A percentile compares a stretch with the other conserved stretches of the same genome.
phyloP scores from a whole-genome alignment of 192 early-diverging fungal species.

The Coemansia sp. region DNA sequence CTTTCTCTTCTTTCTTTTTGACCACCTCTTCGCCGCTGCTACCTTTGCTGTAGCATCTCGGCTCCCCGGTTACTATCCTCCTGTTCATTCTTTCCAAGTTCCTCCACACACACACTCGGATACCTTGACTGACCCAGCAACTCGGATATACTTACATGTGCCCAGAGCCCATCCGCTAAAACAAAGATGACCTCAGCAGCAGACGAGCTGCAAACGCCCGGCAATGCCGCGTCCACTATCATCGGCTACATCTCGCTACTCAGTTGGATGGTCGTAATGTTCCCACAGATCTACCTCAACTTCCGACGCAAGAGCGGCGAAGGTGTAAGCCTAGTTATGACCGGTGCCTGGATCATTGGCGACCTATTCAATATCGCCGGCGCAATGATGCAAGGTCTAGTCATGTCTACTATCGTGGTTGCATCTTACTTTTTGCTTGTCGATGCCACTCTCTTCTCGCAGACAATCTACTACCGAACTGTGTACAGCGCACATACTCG shows the following conservation, averaged over 20 bases:
- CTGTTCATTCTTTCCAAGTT: not conserved
- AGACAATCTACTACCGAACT: slow-evolving; percentile 68
- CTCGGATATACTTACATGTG: slow-evolving; percentile 8
- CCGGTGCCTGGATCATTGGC: slow-evolving; percentile 78
- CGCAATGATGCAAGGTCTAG: slow-evolving; percentile 70
- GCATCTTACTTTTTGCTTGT: slow-evolving; percentile 75
- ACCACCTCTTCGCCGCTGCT: not conserved
- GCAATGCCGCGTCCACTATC: slow-evolving; percentile 21
- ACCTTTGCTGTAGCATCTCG: not conserved
- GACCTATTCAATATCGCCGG: slow-evolving; percentile 79
- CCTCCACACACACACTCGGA: not conserved
- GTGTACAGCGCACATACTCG: slow-evolving; percentile 34
- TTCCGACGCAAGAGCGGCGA: slow-evolving; percentile 78
- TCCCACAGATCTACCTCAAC: slow-evolving; percentile 81
- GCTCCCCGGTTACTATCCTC: not conserved
- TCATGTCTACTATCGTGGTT: slow-evolving; percentile 73
- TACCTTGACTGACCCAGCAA: not conserved
- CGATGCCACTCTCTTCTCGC: slow-evolving; percentile 68
- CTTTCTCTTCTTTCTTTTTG: not conserved
- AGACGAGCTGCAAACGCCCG: not conserved
- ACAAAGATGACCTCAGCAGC: slow-evolving; percentile 7
- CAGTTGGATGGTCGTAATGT: slow-evolving; percentile 84
- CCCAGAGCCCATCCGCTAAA: not conserved
- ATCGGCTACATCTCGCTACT: slow-evolving; percentile 70
- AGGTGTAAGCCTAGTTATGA: slow-evolving; percentile 72